Conservation (phyloP, 2,329 filamentous ascomycete species). For the Ascochyta viciae-villosae region DNA sequence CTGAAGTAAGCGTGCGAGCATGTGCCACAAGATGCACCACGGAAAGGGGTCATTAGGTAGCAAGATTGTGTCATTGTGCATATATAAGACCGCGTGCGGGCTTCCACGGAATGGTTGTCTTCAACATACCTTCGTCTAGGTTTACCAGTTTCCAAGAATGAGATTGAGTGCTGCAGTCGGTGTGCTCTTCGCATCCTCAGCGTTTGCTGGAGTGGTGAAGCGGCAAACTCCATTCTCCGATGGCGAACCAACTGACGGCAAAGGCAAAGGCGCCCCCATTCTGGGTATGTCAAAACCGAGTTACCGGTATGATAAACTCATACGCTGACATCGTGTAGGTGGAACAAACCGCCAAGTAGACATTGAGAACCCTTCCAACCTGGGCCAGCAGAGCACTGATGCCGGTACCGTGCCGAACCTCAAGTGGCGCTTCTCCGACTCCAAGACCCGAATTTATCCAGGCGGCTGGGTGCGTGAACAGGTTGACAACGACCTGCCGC, state of each 20-base stretch:
- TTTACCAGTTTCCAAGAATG: background rate
- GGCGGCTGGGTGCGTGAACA: constrained; percentile 73
- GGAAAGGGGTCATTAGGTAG: background rate
- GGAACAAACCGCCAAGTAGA: constrained; percentile 70
- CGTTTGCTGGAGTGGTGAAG: constrained; percentile 31
- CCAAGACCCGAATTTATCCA: constrained; percentile 66
- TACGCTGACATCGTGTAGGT: constrained; percentile 51
- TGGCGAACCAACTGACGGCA: constrained; percentile 64
- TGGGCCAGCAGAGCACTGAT: constrained; percentile 68
- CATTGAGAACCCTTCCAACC: constrained; percentile 68
- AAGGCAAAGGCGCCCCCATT: constrained; percentile 65
- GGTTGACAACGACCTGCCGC: constrained; percentile 70
- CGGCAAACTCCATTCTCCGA: constrained; percentile 53
- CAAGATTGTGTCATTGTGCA: background rate
- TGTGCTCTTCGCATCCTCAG: constrained; percentile 20
- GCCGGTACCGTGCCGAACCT: constrained; percentile 69
- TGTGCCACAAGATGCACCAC: background rate
- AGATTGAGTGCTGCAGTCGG: background rate
- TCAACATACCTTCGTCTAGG: background rate
- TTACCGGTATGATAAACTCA: background rate
- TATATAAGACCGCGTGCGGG: background rate
- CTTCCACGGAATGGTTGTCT: too few species aligned
- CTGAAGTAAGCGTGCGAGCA: background rate
- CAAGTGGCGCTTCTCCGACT: constrained; percentile 74
- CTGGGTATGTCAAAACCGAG: constrained; percentile 54